These are phyloP conservation scores for Phytophthora vignae DNA, from an alignment of 352 stramenopile genomes.

Conservation along the genomic window DNA sequence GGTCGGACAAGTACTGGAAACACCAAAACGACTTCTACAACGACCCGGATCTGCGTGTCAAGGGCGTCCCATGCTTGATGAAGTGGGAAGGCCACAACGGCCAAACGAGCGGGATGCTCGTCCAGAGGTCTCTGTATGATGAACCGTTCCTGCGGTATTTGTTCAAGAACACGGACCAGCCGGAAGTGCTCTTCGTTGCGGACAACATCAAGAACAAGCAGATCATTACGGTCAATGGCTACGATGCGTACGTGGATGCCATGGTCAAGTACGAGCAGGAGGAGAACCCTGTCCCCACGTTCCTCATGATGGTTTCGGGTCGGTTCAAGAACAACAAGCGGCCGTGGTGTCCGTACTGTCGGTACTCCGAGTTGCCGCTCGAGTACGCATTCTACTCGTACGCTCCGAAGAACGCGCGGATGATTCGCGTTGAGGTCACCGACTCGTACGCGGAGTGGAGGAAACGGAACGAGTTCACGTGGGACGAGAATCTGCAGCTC, in stretches of 20 bases:
- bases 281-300: slow-evolving; percentile 50
- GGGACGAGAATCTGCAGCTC: slow-evolving; percentile 58
- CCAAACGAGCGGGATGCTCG: slow-evolving; percentile 50
- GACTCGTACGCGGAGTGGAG: slow-evolving; percentile 73
- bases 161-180: slow-evolving; percentile 48
- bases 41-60: slow-evolving; percentile 50
- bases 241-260: slow-evolving; percentile 41
- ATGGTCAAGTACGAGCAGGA: slow-evolving; percentile 47
- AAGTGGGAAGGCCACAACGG: slow-evolving; percentile 46
- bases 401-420: slow-evolving; percentile 55
- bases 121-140: slow-evolving; percentile 47
- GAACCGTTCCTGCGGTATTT: slow-evolving; percentile 57
- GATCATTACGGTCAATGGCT: slow-evolving; percentile 43
- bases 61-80: slow-evolving; percentile 51
- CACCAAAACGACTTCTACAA: slow-evolving; percentile 54
- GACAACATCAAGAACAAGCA: slow-evolving; percentile 42
- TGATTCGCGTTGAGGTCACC: slow-evolving; percentile 76
- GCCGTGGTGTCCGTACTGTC: slow-evolving; percentile 85
- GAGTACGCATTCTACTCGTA: slow-evolving; percentile 83
- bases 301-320: slow-evolving; percentile 77
- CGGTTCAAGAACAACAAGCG: slow-evolving; percentile 72
- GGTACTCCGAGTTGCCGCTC: slow-evolving; percentile 73
- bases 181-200: slow-evolving; percentile 31
- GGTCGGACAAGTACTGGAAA: slow-evolving; percentile 54
- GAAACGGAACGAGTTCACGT: slow-evolving; percentile 62